Conservation (phyloP, 805 yeast genomes). For the Saccharomycopsis guyanensis region DNA sequence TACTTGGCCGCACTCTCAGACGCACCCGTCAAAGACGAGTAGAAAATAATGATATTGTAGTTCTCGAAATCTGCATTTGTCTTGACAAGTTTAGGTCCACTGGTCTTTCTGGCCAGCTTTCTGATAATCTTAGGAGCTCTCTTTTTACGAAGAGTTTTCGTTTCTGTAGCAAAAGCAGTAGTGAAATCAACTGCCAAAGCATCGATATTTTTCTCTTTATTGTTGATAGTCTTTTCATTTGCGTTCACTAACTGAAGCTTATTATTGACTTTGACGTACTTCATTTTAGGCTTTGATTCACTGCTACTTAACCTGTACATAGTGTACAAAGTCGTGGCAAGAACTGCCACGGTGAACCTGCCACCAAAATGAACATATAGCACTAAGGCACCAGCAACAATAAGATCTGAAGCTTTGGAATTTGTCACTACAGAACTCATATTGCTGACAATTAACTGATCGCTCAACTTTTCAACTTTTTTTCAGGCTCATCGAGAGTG, state of each 20-base stretch:
- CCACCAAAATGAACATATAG: conserved; percentile 27
- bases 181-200: conserved; percentile 35
- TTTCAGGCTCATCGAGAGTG: not conserved
- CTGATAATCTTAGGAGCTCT: conserved; percentile 12
- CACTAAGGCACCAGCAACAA: conserved; percentile 10
- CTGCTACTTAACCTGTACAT: conserved; percentile 23
- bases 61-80: conserved; percentile 6
- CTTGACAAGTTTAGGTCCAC: conserved; percentile 14
- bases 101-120: conserved; percentile 14
- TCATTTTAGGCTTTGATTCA: not conserved
- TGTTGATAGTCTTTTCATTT: not conserved
- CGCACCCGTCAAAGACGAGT: conserved; percentile 81
- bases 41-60: conserved; percentile 59
- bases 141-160: conserved; percentile 6
- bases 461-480: not conserved
- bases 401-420: not conserved
- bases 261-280: conserved; percentile 10
- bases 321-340: conserved; percentile 24
- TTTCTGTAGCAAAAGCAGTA: conserved; percentile 27
- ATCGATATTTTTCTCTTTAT: conserved; percentile 15
- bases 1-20: conserved; percentile 60
- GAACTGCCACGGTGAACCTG: conserved; percentile 29
- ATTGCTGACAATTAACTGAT: not conserved
- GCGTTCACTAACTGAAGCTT: conserved; percentile 16
- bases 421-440: not conserved